Evolutionary conservation across 2,329 filamentous ascomycete species (phyloP), one percentile per base, ranked within the genome.

Genomic region (Apiospora koreana): DNA sequence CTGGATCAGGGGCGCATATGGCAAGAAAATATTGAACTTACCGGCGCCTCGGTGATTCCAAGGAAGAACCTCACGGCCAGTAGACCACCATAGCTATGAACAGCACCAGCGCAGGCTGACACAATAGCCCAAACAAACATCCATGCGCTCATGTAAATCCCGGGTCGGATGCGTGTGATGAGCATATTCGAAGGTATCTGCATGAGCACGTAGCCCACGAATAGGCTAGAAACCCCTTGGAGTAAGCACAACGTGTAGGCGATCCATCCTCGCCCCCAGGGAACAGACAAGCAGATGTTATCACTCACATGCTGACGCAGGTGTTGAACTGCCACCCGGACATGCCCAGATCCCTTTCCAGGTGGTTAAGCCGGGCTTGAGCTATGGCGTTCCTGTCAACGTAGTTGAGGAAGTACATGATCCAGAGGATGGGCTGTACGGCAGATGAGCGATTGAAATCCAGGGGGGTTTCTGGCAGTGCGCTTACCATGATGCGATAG

Each of bases 321-420:
- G 77, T 79, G 74, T 83, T 75, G 69, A 83, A 84, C 71, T 84
- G 78, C 38, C 76, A 76, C 12, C 79, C 79, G 1, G 76, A 75
- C 43, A 84, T 71, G 10, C 76, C 73, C 43, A 86, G 74, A 58
- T 85, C 83, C 5, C 79, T 75, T 45, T 81, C 78, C 41, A 86
- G 76, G 21, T 82, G 80, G 5, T 81, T 81, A 48, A 86, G 75
- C 67, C 78, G 76, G 3, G 80, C 84, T 31, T 75, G 85, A 10
- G 87, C 86, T 71, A 88, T 87, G 71, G 88, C 85, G 71, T 79
- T 80, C 35, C 80, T 75, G 68, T 80, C 79, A 16, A 81, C 75
- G 64, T 77, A 79, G 71, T 77, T 80, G 67, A 78, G 71, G 68
- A 77, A 73, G 69, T 75, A 71, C 74, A 79, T 81, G 28, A 76